phyloP scores from a whole-genome alignment of 768 basidiomycete species.

The Russula compacta region DNA sequence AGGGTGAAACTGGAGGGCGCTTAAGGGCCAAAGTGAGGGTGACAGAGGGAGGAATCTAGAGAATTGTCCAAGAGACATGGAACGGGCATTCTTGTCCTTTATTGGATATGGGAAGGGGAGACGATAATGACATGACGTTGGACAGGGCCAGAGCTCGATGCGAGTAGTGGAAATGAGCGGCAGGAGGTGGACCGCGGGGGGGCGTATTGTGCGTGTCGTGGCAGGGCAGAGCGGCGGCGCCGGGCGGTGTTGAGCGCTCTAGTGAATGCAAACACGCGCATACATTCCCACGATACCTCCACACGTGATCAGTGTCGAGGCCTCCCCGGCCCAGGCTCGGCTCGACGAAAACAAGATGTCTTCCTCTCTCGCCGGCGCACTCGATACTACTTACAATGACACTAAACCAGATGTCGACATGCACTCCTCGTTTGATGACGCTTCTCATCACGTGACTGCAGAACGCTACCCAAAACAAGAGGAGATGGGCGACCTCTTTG shows the following conservation, averaged over 20 bases:
- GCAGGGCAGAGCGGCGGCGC: background rate
- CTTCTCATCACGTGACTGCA: conserved; percentile 3
- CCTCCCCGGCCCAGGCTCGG: background rate
- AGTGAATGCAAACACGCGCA: background rate
- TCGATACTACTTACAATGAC: background rate
- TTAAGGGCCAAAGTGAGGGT: background rate
- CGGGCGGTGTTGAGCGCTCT: conserved; percentile 2
- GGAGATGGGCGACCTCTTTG: conserved; percentile 73
- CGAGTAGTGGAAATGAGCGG: background rate
- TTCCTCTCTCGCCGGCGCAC: conserved; percentile 14
- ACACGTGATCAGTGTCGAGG: background rate
- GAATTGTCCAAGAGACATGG: background rate
- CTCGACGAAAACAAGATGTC: background rate
- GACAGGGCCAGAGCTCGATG: background rate
- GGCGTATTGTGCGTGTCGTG: background rate
- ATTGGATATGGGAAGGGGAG: background rate
- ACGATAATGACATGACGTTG: background rate
- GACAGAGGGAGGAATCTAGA: background rate
- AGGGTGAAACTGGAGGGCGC: background rate
- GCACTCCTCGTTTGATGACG: background rate
- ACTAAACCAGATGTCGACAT: conserved; percentile 11
- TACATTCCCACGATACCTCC: background rate
- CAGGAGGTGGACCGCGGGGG: background rate
- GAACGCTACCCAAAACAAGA: conserved; percentile 17
- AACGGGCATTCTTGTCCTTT: background rate